Evolutionary conservation across 169 alveolate genomes (phyloP), one percentile per base, ranked within the genome.

Genomic region (Plasmodium relictum): DNA sequence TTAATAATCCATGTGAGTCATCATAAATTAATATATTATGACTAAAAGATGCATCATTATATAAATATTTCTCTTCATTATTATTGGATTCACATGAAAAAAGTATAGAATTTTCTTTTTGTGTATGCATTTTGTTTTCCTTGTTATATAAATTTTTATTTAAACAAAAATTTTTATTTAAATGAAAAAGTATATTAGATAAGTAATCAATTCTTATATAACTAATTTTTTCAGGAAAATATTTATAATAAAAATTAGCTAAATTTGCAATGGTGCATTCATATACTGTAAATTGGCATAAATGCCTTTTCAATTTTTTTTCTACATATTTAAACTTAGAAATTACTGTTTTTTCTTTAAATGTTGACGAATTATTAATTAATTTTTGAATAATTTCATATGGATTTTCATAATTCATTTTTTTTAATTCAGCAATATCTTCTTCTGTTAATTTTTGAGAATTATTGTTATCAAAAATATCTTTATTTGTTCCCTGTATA

Each of bases 251-350:
- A 68, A 80, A 80, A 26, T 66, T 66, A 2, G 42, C 18, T 31
- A 80, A 20, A 26, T 80, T 80, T 0, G 68, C 20, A 20, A 80
- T 68, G 22, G 22, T 68, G 66, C 90, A 80, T 50, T 80, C 90
- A 37, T 80, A 80, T 0, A 80, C 83, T 6, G 90, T 80, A 54
- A 80, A 80, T 56, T 80, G 90, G 18, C 90, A 80, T 6, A 80
- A 68, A 26, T 80, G 90, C 22, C 90, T 80, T 37, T 80, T 80
- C 31, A 80, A n/a, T 56, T 80, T 80, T 41, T 80, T 80, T 24
- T 80, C 70, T 0, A 80, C 62, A 68, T 80, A 80, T 62, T 80
- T 80, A 56, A 68, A 80, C 39, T 80, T 68, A 3, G 90, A 80
- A 6, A 80, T 80, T 1, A 80, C 52, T 0, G 90, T 80, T 80